Base-by-base conservation (phyloP, 768 basidiomycete genomes). In the Pleurotus tuber-regium region DNA sequence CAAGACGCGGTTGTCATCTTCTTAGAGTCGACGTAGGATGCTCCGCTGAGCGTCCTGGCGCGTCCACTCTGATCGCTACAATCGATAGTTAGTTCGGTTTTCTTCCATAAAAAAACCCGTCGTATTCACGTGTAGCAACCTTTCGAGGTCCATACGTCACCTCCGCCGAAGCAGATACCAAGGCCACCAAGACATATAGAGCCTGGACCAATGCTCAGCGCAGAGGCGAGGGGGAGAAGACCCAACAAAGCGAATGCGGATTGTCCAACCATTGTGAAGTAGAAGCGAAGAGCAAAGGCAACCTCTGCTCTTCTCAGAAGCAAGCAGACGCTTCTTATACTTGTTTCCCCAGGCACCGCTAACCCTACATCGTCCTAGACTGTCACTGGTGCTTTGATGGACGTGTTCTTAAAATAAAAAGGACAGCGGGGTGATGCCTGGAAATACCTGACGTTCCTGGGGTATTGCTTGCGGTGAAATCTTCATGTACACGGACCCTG, bases 1-100 rank as follows among this genome's bases (percentile, higher is more conserved):
- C 59, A 60, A 1, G 50, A 33, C 18, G 58, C 59, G n/a, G 76
- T 66, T 1, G 80, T 82, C 79, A 82, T 79, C 18, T 51, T 55
- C 1, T 59, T 64, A 4, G 71, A 57, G 58, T 64, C 64, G 24
- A 61, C 58, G 54, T 67, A 75, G 5, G 68, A 61, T 5, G 68
- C 64, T 7, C 63, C 66, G 2, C 67, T 61, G 43, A 81, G 71
- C 1, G 79, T 72, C 11, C 80, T 72, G 19, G 23, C 26, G 5
- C 67, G 54, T 10, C 59, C 66, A 16, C 66, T 61, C 21, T 69
- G 68, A 59, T 79, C 77, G 23, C 77, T 76, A 58, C 7, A 23
- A 43, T 11, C 21, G 19, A 25, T 21, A 16, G 16, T 6, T 25
- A 23, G 9, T 25, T 8, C 12, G 9, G 6, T 11, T 24, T 42